Evolutionary conservation across 345 rosid genomes (phyloP).

Genomic region (Firmiana major): DNA sequence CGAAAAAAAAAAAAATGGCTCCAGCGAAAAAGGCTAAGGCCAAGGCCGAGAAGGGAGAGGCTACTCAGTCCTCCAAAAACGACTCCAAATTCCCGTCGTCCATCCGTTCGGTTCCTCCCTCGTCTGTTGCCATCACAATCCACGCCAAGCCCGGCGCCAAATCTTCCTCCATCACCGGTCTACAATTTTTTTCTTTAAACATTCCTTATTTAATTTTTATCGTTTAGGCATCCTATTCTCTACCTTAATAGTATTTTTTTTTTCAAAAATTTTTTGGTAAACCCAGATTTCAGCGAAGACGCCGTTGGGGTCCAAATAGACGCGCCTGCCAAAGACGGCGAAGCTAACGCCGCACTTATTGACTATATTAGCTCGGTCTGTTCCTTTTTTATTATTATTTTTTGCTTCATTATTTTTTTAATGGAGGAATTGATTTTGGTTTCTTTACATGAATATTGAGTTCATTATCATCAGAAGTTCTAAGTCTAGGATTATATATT

Average conservation of each 20-base stretch:
- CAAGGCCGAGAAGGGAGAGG: conserved; percentile 35
- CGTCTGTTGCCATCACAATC: conserved; percentile 82
- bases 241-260: background rate
- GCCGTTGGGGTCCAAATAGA: conserved; percentile 85
- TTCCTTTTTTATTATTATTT: background rate
- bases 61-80: conserved; percentile 27
- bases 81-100: conserved; percentile 51
- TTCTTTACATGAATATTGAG: background rate
- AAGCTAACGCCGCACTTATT: conserved; percentile 86
- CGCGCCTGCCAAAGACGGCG: conserved; percentile 92
- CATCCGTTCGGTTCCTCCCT: conserved; percentile 56
- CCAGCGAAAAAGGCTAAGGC: conserved; percentile 65
- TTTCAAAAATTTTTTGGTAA: background rate
- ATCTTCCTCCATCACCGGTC: conserved; percentile 83
- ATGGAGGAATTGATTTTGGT: background rate
- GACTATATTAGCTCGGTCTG: conserved; percentile 84
- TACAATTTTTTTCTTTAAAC: background rate
- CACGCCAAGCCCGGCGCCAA: conserved; percentile 98
- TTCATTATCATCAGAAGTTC: background rate
- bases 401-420: background rate
- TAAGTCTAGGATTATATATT: background rate
- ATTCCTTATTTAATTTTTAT: background rate
- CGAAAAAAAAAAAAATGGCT: conserved; percentile 33
- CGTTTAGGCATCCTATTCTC: background rate
- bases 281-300: conserved; percentile 70